These are phyloP conservation scores for Schizochytrium sp. DNA, from an alignment of 108 stramenopile species.

Conservation along the genomic window DNA sequence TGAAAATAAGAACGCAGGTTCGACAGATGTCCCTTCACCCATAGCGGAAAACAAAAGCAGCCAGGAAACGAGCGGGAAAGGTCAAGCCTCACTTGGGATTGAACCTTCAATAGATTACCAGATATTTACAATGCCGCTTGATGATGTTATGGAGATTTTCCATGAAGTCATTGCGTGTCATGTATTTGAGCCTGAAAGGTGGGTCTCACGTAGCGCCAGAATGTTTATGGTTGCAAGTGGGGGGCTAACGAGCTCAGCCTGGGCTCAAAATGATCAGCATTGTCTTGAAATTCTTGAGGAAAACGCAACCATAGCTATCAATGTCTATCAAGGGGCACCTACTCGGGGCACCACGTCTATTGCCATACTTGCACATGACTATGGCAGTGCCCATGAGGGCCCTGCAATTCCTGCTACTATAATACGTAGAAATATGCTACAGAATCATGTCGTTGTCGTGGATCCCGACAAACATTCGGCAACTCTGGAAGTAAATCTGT, in stretches of 20 bases:
- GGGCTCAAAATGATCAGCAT: slow-evolving; percentile 16
- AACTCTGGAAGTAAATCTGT: neutral
- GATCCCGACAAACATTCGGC: neutral
- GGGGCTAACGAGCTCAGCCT: neutral
- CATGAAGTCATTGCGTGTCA: neutral
- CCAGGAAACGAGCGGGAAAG: neutral
- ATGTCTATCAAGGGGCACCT: neutral
- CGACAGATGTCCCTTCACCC: too few species aligned
- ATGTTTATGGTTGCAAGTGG: neutral
- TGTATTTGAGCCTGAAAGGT: slow-evolving; percentile 13
- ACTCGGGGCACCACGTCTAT: neutral
- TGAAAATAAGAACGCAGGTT: too few species aligned
- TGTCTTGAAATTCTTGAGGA: slow-evolving; percentile 31
- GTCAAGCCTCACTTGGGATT: neutral
- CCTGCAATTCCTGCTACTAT: neutral
- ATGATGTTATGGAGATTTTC: slow-evolving; percentile 1
- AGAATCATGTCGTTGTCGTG: neutral
- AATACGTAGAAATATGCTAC: neutral
- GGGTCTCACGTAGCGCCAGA: neutral
- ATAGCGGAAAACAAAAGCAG: too few species aligned
- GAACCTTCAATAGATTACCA: neutral
- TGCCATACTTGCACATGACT: slow-evolving; percentile 39
- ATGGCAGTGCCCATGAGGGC: neutral
- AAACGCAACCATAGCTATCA: neutral
- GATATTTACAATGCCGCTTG: neutral